Evolutionary conservation across 768 basidiomycete species (phyloP).

Genomic region (Termitomyces sp.): DNA sequence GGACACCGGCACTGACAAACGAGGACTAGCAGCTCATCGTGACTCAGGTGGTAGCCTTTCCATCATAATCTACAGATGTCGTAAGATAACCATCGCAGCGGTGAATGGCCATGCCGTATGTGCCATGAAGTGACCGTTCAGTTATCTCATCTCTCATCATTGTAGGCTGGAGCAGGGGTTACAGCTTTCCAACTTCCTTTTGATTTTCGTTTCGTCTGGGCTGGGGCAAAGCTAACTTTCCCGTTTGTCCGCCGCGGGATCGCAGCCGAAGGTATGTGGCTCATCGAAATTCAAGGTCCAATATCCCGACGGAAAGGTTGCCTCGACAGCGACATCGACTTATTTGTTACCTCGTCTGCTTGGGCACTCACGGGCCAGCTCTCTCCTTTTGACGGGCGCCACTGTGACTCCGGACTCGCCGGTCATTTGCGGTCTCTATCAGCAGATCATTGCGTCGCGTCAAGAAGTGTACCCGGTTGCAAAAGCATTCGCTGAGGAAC

Average conservation of each 20-base stretch:
- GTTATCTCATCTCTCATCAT: background rate
- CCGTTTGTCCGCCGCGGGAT: slow-evolving; percentile 43
- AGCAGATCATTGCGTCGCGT: slow-evolving; percentile 40
- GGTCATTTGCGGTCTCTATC: slow-evolving; percentile 37
- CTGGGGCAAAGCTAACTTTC: slow-evolving; percentile 36
- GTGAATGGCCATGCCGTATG: slow-evolving; percentile 45
- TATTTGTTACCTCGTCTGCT: slow-evolving; percentile 53
- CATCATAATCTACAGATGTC: slow-evolving; percentile 44
- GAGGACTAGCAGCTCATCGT: slow-evolving; percentile 32
- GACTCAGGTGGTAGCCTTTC: slow-evolving; percentile 44
- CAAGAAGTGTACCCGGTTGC: slow-evolving; percentile 50
- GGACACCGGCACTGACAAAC: background rate
- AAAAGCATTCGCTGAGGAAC: slow-evolving; percentile 44
- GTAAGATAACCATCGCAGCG: slow-evolving; percentile 47
- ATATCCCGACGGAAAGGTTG: background rate
- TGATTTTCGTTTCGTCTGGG: slow-evolving; percentile 44
- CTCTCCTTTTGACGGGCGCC: slow-evolving; percentile 44
- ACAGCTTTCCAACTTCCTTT: slow-evolving; percentile 40
- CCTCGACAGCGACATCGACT: slow-evolving; percentile 27
- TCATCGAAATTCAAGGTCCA: background rate
- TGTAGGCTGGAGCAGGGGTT: slow-evolving; percentile 36
- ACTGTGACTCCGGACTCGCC: slow-evolving; percentile 41
- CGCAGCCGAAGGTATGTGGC: slow-evolving; percentile 35
- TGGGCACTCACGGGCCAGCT: slow-evolving; percentile 44
- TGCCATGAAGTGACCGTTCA: background rate